Percentiles rank a stretch among this genome's conserved stretches.
These are phyloP conservation scores for Evernia prunastri DNA, from an alignment of 495 filamentous ascomycete species.

Conservation along the genomic window DNA sequence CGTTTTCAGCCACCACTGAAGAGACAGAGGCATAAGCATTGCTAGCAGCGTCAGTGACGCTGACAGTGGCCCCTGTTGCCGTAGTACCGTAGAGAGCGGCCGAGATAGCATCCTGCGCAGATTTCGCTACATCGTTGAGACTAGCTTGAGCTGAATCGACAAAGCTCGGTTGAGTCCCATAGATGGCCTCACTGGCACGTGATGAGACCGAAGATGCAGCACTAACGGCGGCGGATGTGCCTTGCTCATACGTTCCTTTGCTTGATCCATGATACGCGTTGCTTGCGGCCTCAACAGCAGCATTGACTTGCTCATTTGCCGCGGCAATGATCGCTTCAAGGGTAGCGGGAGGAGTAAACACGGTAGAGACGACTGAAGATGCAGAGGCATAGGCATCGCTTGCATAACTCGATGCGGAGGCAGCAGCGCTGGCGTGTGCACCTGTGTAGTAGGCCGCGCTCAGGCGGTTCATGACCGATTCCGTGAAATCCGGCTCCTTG, in stretches of 20 bases:
- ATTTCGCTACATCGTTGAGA: constrained; percentile 45
- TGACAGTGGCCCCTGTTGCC: constrained; percentile 33
- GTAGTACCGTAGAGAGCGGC: constrained; percentile 50
- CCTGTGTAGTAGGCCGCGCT: constrained; percentile 56
- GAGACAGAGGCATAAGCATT: constrained; percentile 32
- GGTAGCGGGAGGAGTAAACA: constrained; percentile 51
- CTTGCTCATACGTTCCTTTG: constrained; percentile 50
- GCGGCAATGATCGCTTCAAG: constrained; percentile 53
- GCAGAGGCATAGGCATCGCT: constrained; percentile 53
- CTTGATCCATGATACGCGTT: constrained; percentile 53
- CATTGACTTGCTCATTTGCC: constrained; percentile 50
- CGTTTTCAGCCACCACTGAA: constrained; percentile 31
- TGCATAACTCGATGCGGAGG: constrained; percentile 50
- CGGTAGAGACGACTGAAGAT: constrained; percentile 44
- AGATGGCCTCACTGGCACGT: constrained; percentile 48
- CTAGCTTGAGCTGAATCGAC: constrained; percentile 42
- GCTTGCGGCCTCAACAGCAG: constrained; percentile 55
- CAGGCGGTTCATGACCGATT: constrained; percentile 69
- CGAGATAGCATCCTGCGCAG: constrained; percentile 43
- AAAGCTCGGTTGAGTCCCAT: constrained; percentile 47
- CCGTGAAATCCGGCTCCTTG: constrained; percentile 74
- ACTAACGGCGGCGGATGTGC: constrained; percentile 44
- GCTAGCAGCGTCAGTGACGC: constrained; percentile 35
- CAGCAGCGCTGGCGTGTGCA: constrained; percentile 42
- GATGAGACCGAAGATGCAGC: constrained; percentile 45